Evolutionary conservation across 495 filamentous ascomycete genomes (phyloP).

Genomic region (Daldinia grandis): DNA sequence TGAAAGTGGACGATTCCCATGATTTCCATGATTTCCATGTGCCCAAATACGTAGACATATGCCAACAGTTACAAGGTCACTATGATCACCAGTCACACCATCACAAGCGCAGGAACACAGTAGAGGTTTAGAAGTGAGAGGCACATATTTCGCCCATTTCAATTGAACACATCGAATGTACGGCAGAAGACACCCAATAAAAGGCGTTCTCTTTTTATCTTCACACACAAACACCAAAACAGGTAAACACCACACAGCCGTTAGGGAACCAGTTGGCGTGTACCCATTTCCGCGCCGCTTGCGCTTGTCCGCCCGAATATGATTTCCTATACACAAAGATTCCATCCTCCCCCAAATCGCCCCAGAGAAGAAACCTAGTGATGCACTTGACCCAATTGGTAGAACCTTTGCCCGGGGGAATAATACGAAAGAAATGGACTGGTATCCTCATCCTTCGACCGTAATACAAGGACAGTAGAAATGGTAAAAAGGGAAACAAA

Average conservation of each 20-base stretch:
- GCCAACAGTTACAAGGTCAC: neutral
- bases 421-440: conserved; percentile 38
- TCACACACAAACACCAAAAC: conserved; percentile 27
- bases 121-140: conserved; percentile 31
- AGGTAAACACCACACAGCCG: conserved; percentile 31
- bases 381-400: conserved; percentile 31
- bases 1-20: neutral
- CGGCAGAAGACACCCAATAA: conserved; percentile 27
- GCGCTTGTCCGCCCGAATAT: conserved; percentile 29
- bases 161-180: conserved; percentile 41
- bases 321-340: conserved; percentile 37
- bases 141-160: conserved; percentile 32
- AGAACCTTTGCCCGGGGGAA: conserved; percentile 38
- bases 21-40: neutral
- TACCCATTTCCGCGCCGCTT: conserved; percentile 24
- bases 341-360: conserved; percentile 14
- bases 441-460: conserved; percentile 31
- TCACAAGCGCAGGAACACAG: neutral
- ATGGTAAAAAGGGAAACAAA: conserved; percentile 1
- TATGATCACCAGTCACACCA: neutral
- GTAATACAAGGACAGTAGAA: conserved; percentile 39
- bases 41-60: neutral
- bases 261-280: conserved; percentile 19
- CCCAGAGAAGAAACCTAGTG: conserved; percentile 24
- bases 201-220: conserved; percentile 23